Evolutionary conservation across 768 basidiomycete species (phyloP).

Genomic region (Phylloporus sp.): DNA sequence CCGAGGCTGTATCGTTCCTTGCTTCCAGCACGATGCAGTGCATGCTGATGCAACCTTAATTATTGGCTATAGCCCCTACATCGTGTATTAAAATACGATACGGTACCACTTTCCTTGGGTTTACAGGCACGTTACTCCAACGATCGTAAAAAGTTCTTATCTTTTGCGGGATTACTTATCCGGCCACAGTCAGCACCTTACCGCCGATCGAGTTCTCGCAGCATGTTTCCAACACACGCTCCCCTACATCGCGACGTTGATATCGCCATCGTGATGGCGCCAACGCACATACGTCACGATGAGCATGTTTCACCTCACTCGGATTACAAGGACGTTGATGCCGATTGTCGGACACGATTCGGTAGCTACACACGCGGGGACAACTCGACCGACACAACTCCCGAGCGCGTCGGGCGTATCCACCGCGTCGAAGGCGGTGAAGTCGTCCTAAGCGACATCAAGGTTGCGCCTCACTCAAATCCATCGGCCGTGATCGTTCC

Average conservation of each 20-base stretch:
- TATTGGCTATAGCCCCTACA: neutral
- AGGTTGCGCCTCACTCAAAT: neutral
- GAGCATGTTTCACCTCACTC: constrained; percentile 1
- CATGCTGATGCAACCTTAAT: constrained; percentile 1
- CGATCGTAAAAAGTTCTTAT: neutral
- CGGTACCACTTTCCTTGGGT: constrained; percentile 5
- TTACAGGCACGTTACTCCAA: constrained; percentile 10
- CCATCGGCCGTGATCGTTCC: neutral
- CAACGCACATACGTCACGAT: constrained; percentile 15
- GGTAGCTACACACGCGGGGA: neutral
- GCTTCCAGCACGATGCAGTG: constrained; percentile 10
- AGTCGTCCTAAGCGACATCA: constrained; percentile 4
- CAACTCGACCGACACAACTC: neutral
- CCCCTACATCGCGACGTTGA: neutral
- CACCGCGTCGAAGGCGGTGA: neutral
- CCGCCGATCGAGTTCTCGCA: constrained; percentile 3
- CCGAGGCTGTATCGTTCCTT: constrained; percentile 6
- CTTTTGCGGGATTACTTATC: neutral
- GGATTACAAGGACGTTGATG: neutral
- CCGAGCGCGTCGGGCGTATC: neutral
- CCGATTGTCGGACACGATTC: constrained; percentile 11
- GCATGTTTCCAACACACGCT: neutral
- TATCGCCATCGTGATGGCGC: constrained; percentile 4
- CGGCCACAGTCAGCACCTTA: constrained; percentile 3
- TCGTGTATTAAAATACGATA: constrained; percentile 2